phyloP scores from a whole-genome alignment of 805 yeast species.

The Clavispora vitiphila region DNA sequence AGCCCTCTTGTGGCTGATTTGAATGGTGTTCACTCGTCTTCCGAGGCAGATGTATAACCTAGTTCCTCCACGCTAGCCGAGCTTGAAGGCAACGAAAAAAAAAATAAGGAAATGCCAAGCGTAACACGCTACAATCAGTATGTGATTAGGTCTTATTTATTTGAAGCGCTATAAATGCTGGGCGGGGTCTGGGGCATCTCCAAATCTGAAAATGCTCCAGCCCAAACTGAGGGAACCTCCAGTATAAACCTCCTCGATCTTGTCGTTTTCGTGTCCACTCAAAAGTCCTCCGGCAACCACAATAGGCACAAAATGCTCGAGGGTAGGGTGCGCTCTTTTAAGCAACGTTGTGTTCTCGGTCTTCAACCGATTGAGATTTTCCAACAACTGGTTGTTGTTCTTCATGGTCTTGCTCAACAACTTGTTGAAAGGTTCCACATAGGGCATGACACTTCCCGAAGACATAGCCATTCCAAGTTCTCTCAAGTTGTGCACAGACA shows the following conservation, averaged over 20 bases:
- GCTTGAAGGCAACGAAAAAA: no score
- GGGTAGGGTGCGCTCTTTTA: constrained; percentile 63
- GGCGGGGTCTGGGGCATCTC: constrained; percentile 7
- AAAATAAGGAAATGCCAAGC: no score
- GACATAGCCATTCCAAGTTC: constrained; percentile 37
- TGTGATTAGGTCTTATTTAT: no score
- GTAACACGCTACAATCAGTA: no score
- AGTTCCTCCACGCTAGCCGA: no score
- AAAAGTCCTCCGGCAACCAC: constrained; percentile 59
- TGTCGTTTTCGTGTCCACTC: constrained; percentile 21
- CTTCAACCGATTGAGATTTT: constrained; percentile 33
- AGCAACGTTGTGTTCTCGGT: constrained; percentile 28
- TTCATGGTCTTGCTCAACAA: constrained; percentile 39
- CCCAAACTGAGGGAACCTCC: constrained; percentile 47
- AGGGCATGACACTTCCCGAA: constrained; percentile 32
- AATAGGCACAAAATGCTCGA: constrained; percentile 69
- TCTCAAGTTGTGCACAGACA: constrained; percentile 72
- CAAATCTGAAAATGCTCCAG: constrained; percentile 64
- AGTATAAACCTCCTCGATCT: constrained; percentile 43
- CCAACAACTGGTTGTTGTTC: constrained; percentile 26
- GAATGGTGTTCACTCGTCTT: no score
- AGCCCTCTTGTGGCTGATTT: no score
- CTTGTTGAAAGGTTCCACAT: constrained; percentile 48
- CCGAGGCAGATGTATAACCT: no score
- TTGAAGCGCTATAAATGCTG: not conserved